Conservation (phyloP, 2,329 filamentous ascomycete genomes). For the Capronia americana region DNA sequence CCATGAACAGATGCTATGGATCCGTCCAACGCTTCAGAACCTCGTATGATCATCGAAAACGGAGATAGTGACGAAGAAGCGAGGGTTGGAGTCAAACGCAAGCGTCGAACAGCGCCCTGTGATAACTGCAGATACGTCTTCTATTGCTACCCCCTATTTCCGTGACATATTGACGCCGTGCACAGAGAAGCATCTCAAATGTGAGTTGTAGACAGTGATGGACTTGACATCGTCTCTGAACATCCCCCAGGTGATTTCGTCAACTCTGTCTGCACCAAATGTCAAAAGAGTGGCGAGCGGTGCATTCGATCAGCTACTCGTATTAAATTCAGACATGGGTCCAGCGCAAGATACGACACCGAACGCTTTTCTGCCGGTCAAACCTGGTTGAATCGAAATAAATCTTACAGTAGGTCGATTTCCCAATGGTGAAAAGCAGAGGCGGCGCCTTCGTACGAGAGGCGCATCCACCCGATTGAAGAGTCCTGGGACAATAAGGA, state of each 20-base stretch:
- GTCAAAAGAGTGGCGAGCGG: slow-evolving; percentile 25
- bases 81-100: slow-evolving; percentile 17
- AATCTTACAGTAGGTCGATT: slow-evolving; percentile 23
- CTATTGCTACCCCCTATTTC: background rate
- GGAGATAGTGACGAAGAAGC: background rate
- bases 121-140: slow-evolving; percentile 30
- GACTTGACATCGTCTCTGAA: slow-evolving; percentile 2
- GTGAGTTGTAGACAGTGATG: background rate
- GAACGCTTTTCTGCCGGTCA: slow-evolving; percentile 44
- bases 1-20: background rate
- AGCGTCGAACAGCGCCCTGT: slow-evolving; percentile 21
- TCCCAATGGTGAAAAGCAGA: background rate
- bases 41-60: background rate
- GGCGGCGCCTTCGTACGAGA: background rate
- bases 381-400: slow-evolving; percentile 43
- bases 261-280: slow-evolving; percentile 22
- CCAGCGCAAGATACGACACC: slow-evolving; percentile 44
- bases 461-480: background rate
- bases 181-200: slow-evolving; percentile 32
- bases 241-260: slow-evolving; percentile 23
- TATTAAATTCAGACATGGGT: slow-evolving; percentile 44
- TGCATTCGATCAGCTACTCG: slow-evolving; percentile 25
- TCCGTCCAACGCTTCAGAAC: background rate
- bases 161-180: slow-evolving; percentile 13
- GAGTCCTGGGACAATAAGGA: background rate